Conservation (phyloP, 176 grass and related monocot species). For the Lolium multiflorum region DNA sequence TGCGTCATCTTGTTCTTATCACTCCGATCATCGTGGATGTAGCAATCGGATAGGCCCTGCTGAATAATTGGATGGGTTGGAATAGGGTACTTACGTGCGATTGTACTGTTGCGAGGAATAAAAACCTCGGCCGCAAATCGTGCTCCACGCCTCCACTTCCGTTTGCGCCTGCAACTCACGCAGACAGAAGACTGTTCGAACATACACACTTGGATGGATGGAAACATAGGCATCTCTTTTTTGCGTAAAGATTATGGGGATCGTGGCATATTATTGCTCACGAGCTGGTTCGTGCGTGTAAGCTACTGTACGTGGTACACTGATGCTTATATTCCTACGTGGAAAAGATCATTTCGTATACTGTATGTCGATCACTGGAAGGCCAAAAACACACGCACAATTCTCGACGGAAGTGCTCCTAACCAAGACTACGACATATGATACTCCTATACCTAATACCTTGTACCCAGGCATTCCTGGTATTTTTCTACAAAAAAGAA, state of each 20-base stretch:
- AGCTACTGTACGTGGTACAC: too few relatives aligned
- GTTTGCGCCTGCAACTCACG: not conserved
- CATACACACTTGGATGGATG: not conserved
- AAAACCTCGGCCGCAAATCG: not conserved
- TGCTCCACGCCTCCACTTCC: slow-evolving; percentile 35
- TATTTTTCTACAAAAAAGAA: too few relatives aligned
- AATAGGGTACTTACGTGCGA: not conserved
- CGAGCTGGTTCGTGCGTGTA: not conserved
- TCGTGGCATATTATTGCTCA: not conserved
- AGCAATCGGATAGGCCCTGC: slow-evolving; percentile 26
- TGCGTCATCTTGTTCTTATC: slow-evolving; percentile 1
- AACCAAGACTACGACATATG: too few relatives aligned
- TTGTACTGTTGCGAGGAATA: slow-evolving; percentile 11
- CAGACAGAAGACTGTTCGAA: not conserved
- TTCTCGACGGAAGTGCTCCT: too few relatives aligned
- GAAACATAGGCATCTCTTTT: not conserved
- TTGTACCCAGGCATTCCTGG: too few relatives aligned
- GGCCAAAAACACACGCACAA: too few relatives aligned
- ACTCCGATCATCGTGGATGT: slow-evolving; percentile 16
- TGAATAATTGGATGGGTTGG: not conserved
- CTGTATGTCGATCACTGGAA: not conserved
- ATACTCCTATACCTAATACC: too few relatives aligned
- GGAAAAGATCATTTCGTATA: not conserved
- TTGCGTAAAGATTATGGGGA: not conserved
- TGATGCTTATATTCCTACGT: not conserved